Base-by-base conservation (phyloP, 257 asterid genomes). In the Solanum habrochaites region DNA sequence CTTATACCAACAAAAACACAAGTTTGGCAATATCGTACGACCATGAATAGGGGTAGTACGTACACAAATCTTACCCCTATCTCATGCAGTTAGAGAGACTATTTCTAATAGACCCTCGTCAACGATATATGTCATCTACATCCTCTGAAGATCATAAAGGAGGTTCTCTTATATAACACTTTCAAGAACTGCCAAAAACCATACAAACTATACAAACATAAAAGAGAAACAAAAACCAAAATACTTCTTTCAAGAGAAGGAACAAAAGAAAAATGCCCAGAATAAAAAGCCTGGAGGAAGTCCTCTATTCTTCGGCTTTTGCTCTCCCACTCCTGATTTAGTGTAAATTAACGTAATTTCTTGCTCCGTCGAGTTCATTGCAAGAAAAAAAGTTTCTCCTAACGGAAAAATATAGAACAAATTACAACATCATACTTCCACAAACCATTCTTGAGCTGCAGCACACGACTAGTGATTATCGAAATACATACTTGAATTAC, bases 401-500 rank as follows among this genome's bases (percentile, higher is more conserved):
- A n/a, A 81, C n/a, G 85, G 85, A 85, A 90, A 87, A 84, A 72
- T 82, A 86, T 85, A 71, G 69, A 80, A 88, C 87, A 88, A 88
- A 87, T 71, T 82, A 91, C 91, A 56, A 92, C 80, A 83, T 83
- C 88, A 90, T 75, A 87, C 86, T 92, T 84, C 75, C 87, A 91
- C 92, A 89, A 90, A 86, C 88, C 92, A 90, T 87, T 86, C 90
- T 91, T 86, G 89, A 71, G 90, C 90, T 62, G 87, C 90, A 83
- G 77, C 89, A 88, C 87, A 74, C 80, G 43, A 78, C 84, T 62
- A 60, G 74, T 84, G 88, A 82, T 88, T 81, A 88, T 87, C 49
- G 43, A 89, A 73, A 81, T 47, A 49, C 90, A 92, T 92, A 89
- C 87, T 93, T 89, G 89, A 89, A 91, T 90, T 89, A 91, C 93